Base-by-base conservation (phyloP, 495 filamentous ascomycete species). In the Cairneyella variabilis region DNA sequence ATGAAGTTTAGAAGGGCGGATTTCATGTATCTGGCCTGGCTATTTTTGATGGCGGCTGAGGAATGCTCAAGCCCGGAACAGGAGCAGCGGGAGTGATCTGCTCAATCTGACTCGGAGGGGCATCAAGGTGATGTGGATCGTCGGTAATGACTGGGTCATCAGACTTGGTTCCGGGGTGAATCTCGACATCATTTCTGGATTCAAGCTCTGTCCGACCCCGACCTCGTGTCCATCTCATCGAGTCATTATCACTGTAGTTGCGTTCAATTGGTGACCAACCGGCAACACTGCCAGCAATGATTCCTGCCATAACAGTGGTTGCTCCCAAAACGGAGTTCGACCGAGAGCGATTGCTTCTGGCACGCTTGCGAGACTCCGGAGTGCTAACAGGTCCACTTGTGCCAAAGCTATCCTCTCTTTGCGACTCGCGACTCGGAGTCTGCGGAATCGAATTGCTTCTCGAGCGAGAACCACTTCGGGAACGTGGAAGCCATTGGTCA, bases 211-310 rank as follows among this genome's bases (percentile, higher is more conserved):
- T 67, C 32, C 73, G 71, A 14, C 64, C 66, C 5, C 64, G 65
- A 16, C 53, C 59, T 1, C 72, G 68, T 0, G 74, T 64, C 59
- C 83, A 82, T 9, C 69, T 21, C 36, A 71, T 54, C 0, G 75
- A 73, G 34, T 79, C 79, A n/a, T 66, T 66, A 23, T 78, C 79
- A 23, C 66, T 72, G 17, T 72, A 66, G 16, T 62, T 58, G 20
- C 79, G 73, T 49, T 90, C 89, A 49, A 93, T 87, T 0, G 91
- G 91, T 43, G 90, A 95, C 90, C 89, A 95, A 37, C 89, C 89
- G 20, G 75, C 79, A 43, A 96, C 83, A 68, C 85, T 86, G 46
- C 89, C 90, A 30, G 90, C 91, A 51, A 96, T 83, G 43, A 96
- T 82, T 56, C 91, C 91, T 21, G 90, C 85, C 89, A 88, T 87